A percentile compares a stretch with the other conserved stretches of the same genome.
Conservation (phyloP, 768 basidiomycete genomes). For the Panaeolus papilionaceus region DNA sequence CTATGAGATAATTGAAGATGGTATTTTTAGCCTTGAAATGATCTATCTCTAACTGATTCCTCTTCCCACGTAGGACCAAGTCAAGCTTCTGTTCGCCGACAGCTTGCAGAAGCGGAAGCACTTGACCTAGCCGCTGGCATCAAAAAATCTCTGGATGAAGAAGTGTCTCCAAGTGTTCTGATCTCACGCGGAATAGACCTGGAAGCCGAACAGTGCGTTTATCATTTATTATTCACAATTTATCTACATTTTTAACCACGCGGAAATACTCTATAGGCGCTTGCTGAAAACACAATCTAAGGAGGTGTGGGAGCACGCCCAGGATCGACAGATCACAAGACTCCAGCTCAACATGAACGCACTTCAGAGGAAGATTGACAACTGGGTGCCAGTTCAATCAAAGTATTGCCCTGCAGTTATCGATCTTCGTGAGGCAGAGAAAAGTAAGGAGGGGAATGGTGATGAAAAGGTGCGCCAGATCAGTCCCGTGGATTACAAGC, state of each 20-base stretch:
- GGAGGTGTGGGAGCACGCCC: conserved; percentile 23
- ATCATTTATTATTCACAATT: too few relatives aligned
- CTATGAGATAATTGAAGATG: not conserved
- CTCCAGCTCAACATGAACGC: conserved; percentile 23
- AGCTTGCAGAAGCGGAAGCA: conserved; percentile 21
- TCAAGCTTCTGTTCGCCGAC: conserved; percentile 15
- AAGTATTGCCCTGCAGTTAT: conserved; percentile 23
- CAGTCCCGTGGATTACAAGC: not conserved
- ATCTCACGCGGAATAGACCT: conserved; percentile 27
- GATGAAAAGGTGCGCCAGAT: not conserved
- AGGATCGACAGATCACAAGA: conserved; percentile 22
- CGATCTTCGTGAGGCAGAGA: not conserved
- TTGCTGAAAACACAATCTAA: not conserved
- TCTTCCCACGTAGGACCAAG: conserved; percentile 26
- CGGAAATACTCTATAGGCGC: too few relatives aligned
- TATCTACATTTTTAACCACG: too few relatives aligned
- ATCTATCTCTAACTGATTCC: too few relatives aligned
- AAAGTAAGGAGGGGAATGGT: not conserved
- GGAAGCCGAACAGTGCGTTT: conserved; percentile 30
- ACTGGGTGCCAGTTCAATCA: conserved; percentile 22
- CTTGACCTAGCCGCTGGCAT: conserved; percentile 2
- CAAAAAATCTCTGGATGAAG: conserved; percentile 20
- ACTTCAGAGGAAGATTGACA: conserved; percentile 26
- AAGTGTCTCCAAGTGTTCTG: conserved; percentile 22
- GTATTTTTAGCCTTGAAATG: not conserved